Conservation (phyloP, 2,329 filamentous ascomycete species). For the Ophiostoma ulmi region DNA sequence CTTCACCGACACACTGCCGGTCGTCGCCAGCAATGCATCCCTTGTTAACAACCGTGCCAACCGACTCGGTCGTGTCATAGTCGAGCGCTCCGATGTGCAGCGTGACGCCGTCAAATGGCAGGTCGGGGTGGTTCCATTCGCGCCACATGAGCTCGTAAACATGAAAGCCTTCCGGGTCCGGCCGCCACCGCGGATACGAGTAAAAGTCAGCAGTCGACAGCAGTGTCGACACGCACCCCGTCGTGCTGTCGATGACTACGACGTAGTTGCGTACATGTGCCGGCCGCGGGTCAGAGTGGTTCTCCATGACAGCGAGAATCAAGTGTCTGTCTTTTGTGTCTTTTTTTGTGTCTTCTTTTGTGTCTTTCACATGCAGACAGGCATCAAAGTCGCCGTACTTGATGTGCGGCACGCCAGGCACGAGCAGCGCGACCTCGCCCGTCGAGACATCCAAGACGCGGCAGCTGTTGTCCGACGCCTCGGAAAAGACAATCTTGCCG, state of each 20-base stretch:
- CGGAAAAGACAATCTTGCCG: constrained; percentile 42
- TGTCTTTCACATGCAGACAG: constrained; percentile 5
- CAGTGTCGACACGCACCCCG: constrained; percentile 36
- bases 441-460: constrained; percentile 40
- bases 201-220: constrained; percentile 22
- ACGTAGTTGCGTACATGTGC: constrained; percentile 28
- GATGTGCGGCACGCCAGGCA: constrained; percentile 33
- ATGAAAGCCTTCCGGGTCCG: constrained; percentile 35
- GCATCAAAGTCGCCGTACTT: constrained; percentile 46
- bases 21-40: constrained; percentile 40
- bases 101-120: constrained; percentile 6
- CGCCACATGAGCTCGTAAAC: constrained; percentile 44
- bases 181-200: constrained; percentile 25
- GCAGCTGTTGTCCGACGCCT: constrained; percentile 40
- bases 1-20: constrained; percentile 44
- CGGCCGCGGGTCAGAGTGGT: constrained; percentile 39
- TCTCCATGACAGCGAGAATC: constrained; percentile 50
- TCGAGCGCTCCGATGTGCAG: constrained; percentile 21
- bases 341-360: neutral
- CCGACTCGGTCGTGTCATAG: neutral
- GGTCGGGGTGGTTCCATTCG: constrained; percentile 41
- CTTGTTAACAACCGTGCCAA: neutral
- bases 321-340: constrained; percentile 30
- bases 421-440: constrained; percentile 34
- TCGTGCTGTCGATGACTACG: constrained; percentile 38